A percentile compares a stretch with the other conserved stretches of the same genome.
Evolutionary conservation across 2,329 filamentous ascomycete species (phyloP).

Genomic region (Lachnellula occidentalis): DNA sequence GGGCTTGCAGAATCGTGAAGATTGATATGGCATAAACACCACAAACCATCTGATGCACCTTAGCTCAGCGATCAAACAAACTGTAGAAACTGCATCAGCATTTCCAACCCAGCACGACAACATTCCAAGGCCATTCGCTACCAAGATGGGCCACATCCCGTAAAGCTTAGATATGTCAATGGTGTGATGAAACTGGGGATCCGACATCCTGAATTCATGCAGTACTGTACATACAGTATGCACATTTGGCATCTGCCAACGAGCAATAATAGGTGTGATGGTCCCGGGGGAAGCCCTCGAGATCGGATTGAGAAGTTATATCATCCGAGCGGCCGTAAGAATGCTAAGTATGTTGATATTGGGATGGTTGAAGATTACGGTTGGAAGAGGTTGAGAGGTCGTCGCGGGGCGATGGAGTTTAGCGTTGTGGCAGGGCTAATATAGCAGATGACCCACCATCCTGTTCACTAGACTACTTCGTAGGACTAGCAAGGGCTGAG

Average conservation of each 20-base stretch:
- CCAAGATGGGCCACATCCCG: not conserved
- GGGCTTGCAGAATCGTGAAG: constrained; percentile 6
- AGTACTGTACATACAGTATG: not conserved
- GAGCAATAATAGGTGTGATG: not conserved
- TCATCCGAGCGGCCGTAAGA: constrained; percentile 6
- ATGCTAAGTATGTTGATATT: not conserved
- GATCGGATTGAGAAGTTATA: constrained; percentile 7
- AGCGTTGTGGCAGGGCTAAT: not conserved
- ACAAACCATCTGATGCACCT: constrained; percentile 14
- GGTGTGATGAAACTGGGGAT: constrained; percentile 10
- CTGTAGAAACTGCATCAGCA: constrained; percentile 3
- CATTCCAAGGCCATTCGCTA: not conserved
- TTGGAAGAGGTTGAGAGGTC: not conserved
- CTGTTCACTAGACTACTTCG: not conserved
- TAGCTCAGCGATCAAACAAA: constrained; percentile 19
- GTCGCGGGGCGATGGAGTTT: not conserved
- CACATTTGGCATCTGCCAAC: constrained; percentile 1
- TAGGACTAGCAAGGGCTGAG: not conserved
- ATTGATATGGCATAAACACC: constrained; percentile 18
- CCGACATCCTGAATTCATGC: constrained; percentile 17
- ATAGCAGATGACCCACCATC: not conserved
- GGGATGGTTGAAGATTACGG: not conserved
- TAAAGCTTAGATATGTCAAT: constrained; percentile 10
- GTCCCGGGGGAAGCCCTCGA: not conserved
- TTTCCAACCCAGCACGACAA: constrained; percentile 1